Evolutionary conservation across 2,329 filamentous ascomycete species (phyloP).

Genomic region (Pseudovirgaria hyperparasitica): DNA sequence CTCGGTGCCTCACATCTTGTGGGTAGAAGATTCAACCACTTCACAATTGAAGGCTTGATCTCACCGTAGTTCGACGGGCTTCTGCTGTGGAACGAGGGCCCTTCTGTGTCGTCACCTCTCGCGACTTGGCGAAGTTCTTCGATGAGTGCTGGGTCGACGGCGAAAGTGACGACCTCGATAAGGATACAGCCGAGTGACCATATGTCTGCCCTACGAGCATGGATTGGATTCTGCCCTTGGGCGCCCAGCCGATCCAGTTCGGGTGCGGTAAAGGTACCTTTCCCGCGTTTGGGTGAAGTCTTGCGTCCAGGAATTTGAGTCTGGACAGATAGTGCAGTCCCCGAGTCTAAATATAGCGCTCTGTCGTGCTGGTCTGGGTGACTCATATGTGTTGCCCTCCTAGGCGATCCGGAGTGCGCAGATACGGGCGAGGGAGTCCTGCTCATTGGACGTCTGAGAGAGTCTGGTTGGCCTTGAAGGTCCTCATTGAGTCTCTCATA

Average conservation of each 20-base stretch:
- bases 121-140: too few relatives aligned
- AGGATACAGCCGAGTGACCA: conserved; percentile 6
- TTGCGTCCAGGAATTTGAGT: too few relatives aligned
- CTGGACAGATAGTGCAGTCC: too few relatives aligned
- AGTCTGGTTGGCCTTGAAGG: too few relatives aligned
- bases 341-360: neutral
- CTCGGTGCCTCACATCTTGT: too few relatives aligned
- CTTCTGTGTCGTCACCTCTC: too few relatives aligned
- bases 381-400: neutral
- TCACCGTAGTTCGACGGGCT: too few relatives aligned
- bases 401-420: neutral
- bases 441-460: too few relatives aligned
- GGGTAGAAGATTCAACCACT: too few relatives aligned
- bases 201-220: conserved; percentile 2
- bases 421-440: neutral
- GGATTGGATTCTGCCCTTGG: neutral
- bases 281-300: conserved; percentile 1
- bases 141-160: conserved; percentile 2
- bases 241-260: conserved; percentile 3
- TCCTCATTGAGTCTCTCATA: too few relatives aligned
- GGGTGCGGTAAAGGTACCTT: conserved; percentile 3
- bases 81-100: too few relatives aligned
- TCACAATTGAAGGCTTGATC: too few relatives aligned
- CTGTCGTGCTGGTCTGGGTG: neutral
- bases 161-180: conserved; percentile 5